Evolutionary conservation across 768 basidiomycete species (phyloP), one percentile per base, ranked within the genome.

Genomic region (Naematelia aurantialba): DNA sequence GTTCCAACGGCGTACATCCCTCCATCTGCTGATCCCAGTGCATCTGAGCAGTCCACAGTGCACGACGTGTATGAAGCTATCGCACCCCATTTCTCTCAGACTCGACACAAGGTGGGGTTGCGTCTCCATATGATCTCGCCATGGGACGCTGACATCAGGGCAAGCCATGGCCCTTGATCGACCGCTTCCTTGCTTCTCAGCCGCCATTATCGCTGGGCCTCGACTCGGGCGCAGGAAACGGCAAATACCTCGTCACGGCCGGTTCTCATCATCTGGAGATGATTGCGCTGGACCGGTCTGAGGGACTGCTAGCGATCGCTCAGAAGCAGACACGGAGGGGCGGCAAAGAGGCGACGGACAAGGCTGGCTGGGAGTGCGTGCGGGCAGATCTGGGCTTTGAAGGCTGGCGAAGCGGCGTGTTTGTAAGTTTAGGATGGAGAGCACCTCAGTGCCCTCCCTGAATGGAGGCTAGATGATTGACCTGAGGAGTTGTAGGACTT

Each of bases 221-320:
- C 24, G 96, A 99, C 76, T 88, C 90, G 24, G 96, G 96, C 4
- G 91, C 91, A 24, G 96, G 96, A 1, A 99, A 99, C 67, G 96
- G 96, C 46, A 98, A 99, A 82, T 98, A 98, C 78, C 83, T 98
- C 1, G 86, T 89, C 1, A 63, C 77, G 1, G 85, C 89, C 50
- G 81, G 83, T 14, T 85, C 85, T 4, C 79, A 80, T 12, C 81
- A 81, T 25, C 75, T 86, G 50, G 83, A 85, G 80, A 91, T 88
- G 17, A 80, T 97, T 44, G 91, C 91, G 1, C 79, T 96, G 22
- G 92, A 97, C 78, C 82, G 87, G 68, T 92, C 90, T 70, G 75
- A 79, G 39, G 91, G 87, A 61, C 79, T 97, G 44, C 80, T 96
- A n/a, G 76, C 83, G 44, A 83, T 90, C 60, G 92, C 92, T 31